Conservation (phyloP, 306 rosid genomes). For the Dryas drummondii region DNA sequence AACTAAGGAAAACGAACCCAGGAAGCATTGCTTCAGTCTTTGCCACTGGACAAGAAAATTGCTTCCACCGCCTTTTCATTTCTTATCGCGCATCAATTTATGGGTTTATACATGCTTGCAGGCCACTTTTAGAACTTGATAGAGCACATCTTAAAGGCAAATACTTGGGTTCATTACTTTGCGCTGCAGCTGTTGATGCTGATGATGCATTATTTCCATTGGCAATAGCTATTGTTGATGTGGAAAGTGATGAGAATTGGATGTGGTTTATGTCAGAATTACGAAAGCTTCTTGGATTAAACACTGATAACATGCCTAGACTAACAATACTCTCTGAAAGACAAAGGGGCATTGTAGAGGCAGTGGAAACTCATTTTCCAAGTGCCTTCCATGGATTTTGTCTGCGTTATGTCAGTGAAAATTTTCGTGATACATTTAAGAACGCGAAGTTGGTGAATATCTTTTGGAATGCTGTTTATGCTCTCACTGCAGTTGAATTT, state of each 20-base stretch:
- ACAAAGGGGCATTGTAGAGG: constrained; percentile 76
- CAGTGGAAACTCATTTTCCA: constrained; percentile 93
- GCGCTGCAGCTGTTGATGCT: constrained; percentile 94
- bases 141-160: constrained; percentile 90
- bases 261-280: constrained; percentile 99
- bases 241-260: constrained; percentile 94
- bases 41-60: constrained; percentile 90
- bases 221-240: constrained; percentile 89
- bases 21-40: constrained; percentile 95
- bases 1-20: constrained; percentile 80
- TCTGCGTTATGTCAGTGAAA: constrained; percentile 83
- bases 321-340: constrained; percentile 91
- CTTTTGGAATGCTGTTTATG: constrained; percentile 99
- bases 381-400: constrained; percentile 92
- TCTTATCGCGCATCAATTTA: constrained; percentile 87
- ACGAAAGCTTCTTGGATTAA: constrained; percentile 92
- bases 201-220: constrained; percentile 85
- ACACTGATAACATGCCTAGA: constrained; percentile 96
- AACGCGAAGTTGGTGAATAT: constrained; percentile 90
- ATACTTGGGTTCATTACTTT: constrained; percentile 77
- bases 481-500: constrained; percentile 87
- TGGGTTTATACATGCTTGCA: constrained; percentile 94
- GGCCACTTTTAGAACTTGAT: constrained; percentile 96
- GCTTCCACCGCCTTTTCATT: constrained; percentile 83
- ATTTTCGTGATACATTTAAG: constrained; percentile 92